Conservation (phyloP, 495 filamentous ascomycete species). For the Xylona heveae region DNA sequence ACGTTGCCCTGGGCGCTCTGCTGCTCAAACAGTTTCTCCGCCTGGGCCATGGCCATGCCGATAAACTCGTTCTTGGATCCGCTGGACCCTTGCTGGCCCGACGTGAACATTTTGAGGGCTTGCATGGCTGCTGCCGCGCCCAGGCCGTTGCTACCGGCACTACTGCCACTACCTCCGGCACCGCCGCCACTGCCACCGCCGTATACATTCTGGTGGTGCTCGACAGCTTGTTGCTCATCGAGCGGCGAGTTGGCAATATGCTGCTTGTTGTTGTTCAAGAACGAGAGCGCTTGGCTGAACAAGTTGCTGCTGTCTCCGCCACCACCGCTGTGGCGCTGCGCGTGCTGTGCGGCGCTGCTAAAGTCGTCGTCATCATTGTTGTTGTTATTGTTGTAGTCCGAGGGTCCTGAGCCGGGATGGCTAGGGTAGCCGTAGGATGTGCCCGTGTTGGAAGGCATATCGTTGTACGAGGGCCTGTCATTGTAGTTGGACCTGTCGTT, state of each 20-base stretch:
- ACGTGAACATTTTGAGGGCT: slow-evolving; percentile 43
- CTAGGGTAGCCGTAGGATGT: slow-evolving; percentile 12
- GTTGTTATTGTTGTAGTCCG: slow-evolving; percentile 5
- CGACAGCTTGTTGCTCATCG: slow-evolving; percentile 33
- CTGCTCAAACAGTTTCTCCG: slow-evolving; percentile 42
- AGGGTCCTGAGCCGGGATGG: slow-evolving; percentile 8
- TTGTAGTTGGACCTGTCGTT: too few relatives aligned
- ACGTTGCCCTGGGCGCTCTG: slow-evolving; percentile 26
- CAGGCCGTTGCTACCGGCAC: slow-evolving; percentile 20
- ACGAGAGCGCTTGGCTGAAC: slow-evolving; percentile 26
- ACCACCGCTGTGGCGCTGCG: slow-evolving; percentile 24
- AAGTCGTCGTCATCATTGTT: slow-evolving; percentile 22
- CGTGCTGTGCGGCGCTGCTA: slow-evolving; percentile 24
- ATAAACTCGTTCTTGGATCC: slow-evolving; percentile 36
- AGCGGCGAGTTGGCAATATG: slow-evolving; percentile 22
- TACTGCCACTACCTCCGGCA: slow-evolving; percentile 15
- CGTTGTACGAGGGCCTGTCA: slow-evolving; percentile 6
- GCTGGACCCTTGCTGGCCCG: slow-evolving; percentile 14
- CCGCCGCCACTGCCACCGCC: slow-evolving; percentile 15
- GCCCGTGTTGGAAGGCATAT: slow-evolving; percentile 12
- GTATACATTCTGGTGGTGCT: slow-evolving; percentile 35
- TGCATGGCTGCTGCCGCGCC: slow-evolving; percentile 45
- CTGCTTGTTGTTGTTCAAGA: slow-evolving; percentile 23
- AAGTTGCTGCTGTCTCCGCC: slow-evolving; percentile 23
- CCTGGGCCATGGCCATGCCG: slow-evolving; percentile 47